Evolutionary conservation across 805 yeast species (phyloP), one percentile per base, ranked within the genome.

Genomic region (Pichia scutulata): DNA sequence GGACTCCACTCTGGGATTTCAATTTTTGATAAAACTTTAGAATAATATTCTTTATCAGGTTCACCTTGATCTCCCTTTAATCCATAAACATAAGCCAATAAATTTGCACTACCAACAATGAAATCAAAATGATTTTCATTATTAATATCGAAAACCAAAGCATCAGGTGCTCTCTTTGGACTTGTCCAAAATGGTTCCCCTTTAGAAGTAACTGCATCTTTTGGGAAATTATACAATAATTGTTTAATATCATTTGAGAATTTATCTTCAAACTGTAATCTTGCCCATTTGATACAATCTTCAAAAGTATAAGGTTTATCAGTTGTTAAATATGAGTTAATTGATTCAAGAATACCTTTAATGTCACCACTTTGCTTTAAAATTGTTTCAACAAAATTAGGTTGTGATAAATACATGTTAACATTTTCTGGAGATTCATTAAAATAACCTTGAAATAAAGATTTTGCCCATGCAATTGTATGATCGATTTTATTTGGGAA

Each of bases 381-480:
- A 7, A 95, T 85, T 55, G 84, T 81, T 70, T 92, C 97, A 43
- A 92, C 92, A 68, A 84, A 93, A 70, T 89, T 84, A 54, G 97
- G 93, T 70, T 93, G 97, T 33, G 90, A 75, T 64, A 93, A 72
- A 69, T 89, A 93, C 64, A 88, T 70, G 67, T 93, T 93, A 49
- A 90, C 98, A 61, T 89, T 89, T 68, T 88, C 96, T 19, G 96
- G 90, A n/a, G 89, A 77, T 53, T 92, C 97, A 37, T 81, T 74
- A 68, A 93, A 93, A 63, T 81, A 89, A 21, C 93, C 96, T 74
- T 86, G 93, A 77, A 93, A 93, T 64, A 89, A 75, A 19, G 89
- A 82, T 71, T 95, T 95, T 16, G 98, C 96, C 99, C 99, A 93
- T 7, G 99, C 98, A 70, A 93, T 93, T 1, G 99, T 93, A 65